These are phyloP conservation scores for Ustilago xerochloae DNA, from an alignment of 1,284 basidiomycete species.

Conservation along the genomic window DNA sequence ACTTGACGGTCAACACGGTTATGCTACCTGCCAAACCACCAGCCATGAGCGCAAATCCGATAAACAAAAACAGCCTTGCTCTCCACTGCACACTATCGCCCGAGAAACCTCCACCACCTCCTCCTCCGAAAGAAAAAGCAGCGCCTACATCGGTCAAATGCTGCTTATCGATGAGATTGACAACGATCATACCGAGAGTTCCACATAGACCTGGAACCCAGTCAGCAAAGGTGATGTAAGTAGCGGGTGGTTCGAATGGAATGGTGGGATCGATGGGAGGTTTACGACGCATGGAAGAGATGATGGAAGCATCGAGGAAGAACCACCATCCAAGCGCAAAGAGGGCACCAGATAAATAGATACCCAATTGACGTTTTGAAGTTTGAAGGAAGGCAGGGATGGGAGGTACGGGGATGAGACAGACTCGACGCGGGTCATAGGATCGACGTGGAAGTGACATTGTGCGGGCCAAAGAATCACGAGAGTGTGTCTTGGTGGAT, in stretches of 20 bases:
- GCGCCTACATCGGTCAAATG: constrained; percentile 75
- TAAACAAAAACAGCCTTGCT: constrained; percentile 87
- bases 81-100: constrained; percentile 81
- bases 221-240: constrained; percentile 89
- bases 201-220: constrained; percentile 95
- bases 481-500: background rate
- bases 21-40: constrained; percentile 93
- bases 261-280: constrained; percentile 75
- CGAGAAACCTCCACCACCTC: constrained; percentile 72
- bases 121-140: constrained; percentile 52
- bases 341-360: constrained; percentile 89
- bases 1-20: constrained; percentile 90
- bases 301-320: constrained; percentile 91
- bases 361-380: constrained; percentile 82
- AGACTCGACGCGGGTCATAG: constrained; percentile 89
- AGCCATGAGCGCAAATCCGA: constrained; percentile 96
- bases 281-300: constrained; percentile 76
- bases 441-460: constrained; percentile 80
- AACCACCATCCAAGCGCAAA: constrained; percentile 94
- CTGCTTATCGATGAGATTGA: constrained; percentile 95
- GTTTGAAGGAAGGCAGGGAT: constrained; percentile 66
- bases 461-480: background rate
- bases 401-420: constrained; percentile 71
- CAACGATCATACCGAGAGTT: constrained; percentile 90
- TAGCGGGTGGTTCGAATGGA: constrained; percentile 78